Conservation (phyloP, 352 stramenopile species). For the Pythium aquatile region DNA sequence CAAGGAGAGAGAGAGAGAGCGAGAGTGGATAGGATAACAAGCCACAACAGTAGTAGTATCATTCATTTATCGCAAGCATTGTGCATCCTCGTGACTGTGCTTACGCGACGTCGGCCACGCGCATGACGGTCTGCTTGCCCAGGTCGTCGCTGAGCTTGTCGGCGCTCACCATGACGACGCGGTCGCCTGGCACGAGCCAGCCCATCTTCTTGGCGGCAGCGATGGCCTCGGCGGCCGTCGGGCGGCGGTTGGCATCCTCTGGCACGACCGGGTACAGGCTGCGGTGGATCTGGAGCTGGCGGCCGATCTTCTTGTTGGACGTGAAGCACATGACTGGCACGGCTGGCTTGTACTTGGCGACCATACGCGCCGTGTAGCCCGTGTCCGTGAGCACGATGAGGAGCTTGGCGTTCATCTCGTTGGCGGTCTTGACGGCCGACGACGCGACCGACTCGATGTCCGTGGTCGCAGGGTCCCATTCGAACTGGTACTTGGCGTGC, state of each 20-base stretch:
- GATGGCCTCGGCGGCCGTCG: constrained; percentile 86
- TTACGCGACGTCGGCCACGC: constrained; percentile 79
- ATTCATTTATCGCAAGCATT: constrained; percentile 4
- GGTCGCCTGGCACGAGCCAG: constrained; percentile 86
- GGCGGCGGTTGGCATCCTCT: constrained; percentile 50
- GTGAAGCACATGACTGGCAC: constrained; percentile 93
- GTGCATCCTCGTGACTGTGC: not conserved
- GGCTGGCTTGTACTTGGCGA: constrained; percentile 90
- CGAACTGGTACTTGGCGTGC: constrained; percentile 52
- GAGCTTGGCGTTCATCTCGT: constrained; percentile 83
- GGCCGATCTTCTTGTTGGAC: constrained; percentile 83
- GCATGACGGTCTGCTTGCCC: constrained; percentile 82
- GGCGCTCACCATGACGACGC: constrained; percentile 86
- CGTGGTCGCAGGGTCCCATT: constrained; percentile 58
- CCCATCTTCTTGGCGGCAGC: constrained; percentile 89
- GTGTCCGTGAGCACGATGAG: constrained; percentile 85
- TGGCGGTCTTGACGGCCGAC: constrained; percentile 82
- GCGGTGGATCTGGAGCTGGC: constrained; percentile 91
- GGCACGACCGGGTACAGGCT: constrained; percentile 73
- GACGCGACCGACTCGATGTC: constrained; percentile 84
- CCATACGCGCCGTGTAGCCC: constrained; percentile 77
- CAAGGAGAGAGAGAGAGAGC: too few species aligned
- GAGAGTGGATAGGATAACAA: not conserved
- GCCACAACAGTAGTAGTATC: constrained; percentile 3
- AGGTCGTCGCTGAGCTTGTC: constrained; percentile 80